Conservation (phyloP, 768 basidiomycete genomes). For the Botryobasidium botryosum region DNA sequence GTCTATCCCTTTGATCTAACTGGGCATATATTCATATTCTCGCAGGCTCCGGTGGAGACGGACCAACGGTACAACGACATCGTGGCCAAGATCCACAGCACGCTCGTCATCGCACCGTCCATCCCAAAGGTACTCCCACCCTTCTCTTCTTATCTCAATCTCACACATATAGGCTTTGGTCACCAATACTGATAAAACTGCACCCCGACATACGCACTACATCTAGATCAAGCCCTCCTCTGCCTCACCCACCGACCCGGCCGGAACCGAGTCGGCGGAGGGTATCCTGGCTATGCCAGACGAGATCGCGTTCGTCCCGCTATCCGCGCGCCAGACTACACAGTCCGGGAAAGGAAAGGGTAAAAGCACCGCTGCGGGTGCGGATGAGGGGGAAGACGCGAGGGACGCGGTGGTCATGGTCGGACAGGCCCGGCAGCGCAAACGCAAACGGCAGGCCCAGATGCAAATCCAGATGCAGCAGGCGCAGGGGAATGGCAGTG, state of each 20-base stretch:
- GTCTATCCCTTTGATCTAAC: constrained; percentile 7
- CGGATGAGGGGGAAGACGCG: constrained; percentile 15
- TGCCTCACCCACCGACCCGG: constrained; percentile 17
- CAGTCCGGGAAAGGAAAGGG: constrained; percentile 1
- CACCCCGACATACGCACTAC: background rate
- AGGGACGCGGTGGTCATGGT: constrained; percentile 60
- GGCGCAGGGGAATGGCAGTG: constrained; percentile 4
- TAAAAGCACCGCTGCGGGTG: constrained; percentile 6
- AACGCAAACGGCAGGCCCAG: constrained; percentile 34
- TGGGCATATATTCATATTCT: background rate
- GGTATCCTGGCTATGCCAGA: constrained; percentile 20
- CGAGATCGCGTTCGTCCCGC: constrained; percentile 68
- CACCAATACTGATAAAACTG: background rate
- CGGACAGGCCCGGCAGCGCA: constrained; percentile 45
- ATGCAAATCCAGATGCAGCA: constrained; percentile 1
- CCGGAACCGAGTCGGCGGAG: constrained; percentile 1
- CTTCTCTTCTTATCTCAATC: background rate
- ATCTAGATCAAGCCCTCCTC: constrained; percentile 11
- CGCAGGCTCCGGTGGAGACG: constrained; percentile 3
- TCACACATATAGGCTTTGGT: background rate
- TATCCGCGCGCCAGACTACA: constrained; percentile 31
- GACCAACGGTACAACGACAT: constrained; percentile 32
- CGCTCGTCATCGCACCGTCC: constrained; percentile 41
- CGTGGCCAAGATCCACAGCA: constrained; percentile 48
- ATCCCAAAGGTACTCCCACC: constrained; percentile 26